Conservation (phyloP, 129 eudicot genomes). For the Saposhnikovia divaricata region DNA sequence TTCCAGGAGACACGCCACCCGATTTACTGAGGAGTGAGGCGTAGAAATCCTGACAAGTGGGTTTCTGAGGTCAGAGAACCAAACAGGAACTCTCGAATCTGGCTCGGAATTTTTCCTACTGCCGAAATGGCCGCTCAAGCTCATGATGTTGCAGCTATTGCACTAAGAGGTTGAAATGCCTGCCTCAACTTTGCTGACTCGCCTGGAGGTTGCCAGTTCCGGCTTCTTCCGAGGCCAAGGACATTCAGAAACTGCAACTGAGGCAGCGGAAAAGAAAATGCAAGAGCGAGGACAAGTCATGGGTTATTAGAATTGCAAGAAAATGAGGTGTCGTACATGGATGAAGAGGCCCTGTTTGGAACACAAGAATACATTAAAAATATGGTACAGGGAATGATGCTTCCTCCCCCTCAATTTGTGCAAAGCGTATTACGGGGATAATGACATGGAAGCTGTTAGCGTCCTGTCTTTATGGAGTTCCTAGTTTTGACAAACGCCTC, state of each 20-base stretch:
- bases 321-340: conserved; percentile 20
- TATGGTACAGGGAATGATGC: conserved; percentile 66
- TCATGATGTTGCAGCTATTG: conserved; percentile 38
- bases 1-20: conserved; percentile 22
- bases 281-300: background rate
- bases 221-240: conserved; percentile 38
- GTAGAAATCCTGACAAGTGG: conserved; percentile 29
- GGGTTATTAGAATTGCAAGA: conserved; percentile 10
- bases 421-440: conserved; percentile 12
- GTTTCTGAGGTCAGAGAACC: conserved; percentile 38
- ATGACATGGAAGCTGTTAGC: conserved; percentile 29
- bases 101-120: conserved; percentile 32
- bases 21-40: conserved; percentile 23
- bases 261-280: conserved; percentile 35
- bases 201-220: conserved; percentile 50
- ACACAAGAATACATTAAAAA: conserved; percentile 44
- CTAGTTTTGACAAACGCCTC: background rate
- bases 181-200: conserved; percentile 65
- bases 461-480: conserved; percentile 45
- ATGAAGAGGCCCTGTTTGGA: conserved; percentile 48
- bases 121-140: conserved; percentile 44
- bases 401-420: conserved; percentile 40
- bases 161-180: conserved; percentile 44
- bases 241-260: conserved; percentile 68
- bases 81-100: conserved; percentile 40